Percentiles rank a stretch among this genome's conserved stretches.
These are phyloP conservation scores for Blastobotrys persicus DNA, from an alignment of 1,139 yeast species.

Conservation along the genomic window DNA sequence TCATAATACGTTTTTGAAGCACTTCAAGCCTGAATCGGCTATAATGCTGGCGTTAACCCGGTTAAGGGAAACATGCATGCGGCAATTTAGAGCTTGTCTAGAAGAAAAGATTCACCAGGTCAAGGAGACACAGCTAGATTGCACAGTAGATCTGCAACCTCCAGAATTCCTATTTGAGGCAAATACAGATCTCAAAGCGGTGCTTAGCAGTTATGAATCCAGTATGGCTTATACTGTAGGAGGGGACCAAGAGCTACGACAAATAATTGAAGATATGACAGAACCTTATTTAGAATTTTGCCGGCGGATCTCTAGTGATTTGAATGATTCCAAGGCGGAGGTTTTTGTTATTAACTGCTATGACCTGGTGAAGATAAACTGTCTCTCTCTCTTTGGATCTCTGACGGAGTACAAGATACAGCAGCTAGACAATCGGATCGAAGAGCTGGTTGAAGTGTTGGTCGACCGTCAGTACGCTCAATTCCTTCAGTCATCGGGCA, in stretches of 20 bases:
- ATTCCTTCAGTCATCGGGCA: slow-evolving; percentile 32
- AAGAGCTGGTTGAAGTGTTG: slow-evolving; percentile 33
- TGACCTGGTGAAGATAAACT: slow-evolving; percentile 34
- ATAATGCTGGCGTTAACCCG: slow-evolving; percentile 28
- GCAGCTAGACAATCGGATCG: slow-evolving; percentile 31
- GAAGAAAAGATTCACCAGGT: slow-evolving; percentile 27
- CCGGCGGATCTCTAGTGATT: slow-evolving; percentile 30
- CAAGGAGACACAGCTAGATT: slow-evolving; percentile 19
- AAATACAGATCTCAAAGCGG: slow-evolving; percentile 34
- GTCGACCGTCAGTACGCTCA: slow-evolving; percentile 30
- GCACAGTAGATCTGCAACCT: slow-evolving; percentile 33
- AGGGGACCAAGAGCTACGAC: slow-evolving; percentile 29
- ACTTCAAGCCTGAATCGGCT: slow-evolving; percentile 23
- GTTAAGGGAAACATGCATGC: slow-evolving; percentile 28
- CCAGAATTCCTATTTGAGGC: slow-evolving; percentile 39
- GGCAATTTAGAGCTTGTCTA: slow-evolving; percentile 35
- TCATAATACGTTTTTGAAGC: slow-evolving; percentile 61
- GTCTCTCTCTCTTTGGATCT: slow-evolving; percentile 31
- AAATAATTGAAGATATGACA: slow-evolving; percentile 34
- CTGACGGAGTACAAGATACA: slow-evolving; percentile 35
- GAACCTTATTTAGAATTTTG: slow-evolving; percentile 39
- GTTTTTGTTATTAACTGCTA: slow-evolving; percentile 39
- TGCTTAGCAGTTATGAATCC: slow-evolving; percentile 38
- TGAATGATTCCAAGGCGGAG: slow-evolving; percentile 29
- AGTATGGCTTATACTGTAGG: slow-evolving; percentile 31